Conservation (phyloP, 2,329 filamentous ascomycete genomes). For the Juglanconis juglandina region DNA sequence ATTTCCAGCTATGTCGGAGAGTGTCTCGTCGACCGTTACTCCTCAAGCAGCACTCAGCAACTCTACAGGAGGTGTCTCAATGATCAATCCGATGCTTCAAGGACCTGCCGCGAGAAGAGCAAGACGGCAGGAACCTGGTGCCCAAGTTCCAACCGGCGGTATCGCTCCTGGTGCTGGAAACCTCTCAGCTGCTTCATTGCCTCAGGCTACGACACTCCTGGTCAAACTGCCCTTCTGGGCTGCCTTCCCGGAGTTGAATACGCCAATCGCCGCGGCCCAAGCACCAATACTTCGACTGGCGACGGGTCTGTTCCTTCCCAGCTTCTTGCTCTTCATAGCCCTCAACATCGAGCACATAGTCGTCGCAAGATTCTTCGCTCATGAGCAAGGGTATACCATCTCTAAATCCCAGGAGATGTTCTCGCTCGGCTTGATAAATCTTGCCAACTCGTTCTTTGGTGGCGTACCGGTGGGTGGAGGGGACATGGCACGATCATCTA, state of each 20-base stretch:
- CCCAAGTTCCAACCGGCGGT: not conserved
- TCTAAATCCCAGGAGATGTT: conserved; percentile 10
- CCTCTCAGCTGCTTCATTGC: not conserved
- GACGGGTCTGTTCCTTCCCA: conserved; percentile 5
- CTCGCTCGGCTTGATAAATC: conserved; percentile 1
- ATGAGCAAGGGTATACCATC: conserved; percentile 3
- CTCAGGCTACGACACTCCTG: not conserved
- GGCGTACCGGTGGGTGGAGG: conserved; percentile 8
- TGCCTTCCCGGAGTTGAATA: not conserved
- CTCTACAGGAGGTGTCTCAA: not conserved
- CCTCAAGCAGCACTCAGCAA: not conserved
- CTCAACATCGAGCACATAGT: conserved; percentile 11
- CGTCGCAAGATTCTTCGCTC: conserved; percentile 5
- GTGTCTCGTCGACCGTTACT: not conserved
- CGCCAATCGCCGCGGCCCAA: not conserved
- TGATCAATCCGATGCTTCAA: conserved; percentile 3
- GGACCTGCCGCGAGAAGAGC: not conserved
- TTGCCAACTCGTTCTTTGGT: conserved; percentile 4
- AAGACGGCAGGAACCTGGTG: not conserved
- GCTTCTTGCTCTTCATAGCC: conserved; percentile 8
- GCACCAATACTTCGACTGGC: not conserved
- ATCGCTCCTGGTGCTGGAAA: not conserved
- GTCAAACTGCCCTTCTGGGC: conserved; percentile 11
- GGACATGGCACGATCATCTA: conserved; percentile 8
- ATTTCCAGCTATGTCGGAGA: not conserved